Evolutionary conservation across 495 filamentous ascomycete genomes (phyloP).

Genomic region (Lasiosphaeris hirsuta): DNA sequence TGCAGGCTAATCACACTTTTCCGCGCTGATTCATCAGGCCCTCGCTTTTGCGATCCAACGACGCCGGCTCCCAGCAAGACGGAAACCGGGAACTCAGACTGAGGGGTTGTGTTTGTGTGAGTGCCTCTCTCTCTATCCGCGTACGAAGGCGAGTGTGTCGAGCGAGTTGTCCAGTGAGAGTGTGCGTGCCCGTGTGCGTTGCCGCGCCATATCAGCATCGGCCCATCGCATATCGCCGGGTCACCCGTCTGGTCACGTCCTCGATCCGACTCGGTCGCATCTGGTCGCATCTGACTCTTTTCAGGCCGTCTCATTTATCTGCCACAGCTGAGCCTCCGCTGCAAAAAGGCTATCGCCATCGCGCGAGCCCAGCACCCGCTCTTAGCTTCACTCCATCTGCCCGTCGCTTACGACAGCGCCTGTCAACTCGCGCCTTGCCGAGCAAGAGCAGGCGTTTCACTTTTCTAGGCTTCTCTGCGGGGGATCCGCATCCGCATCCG

Average conservation of each 20-base stretch:
- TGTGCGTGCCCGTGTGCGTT: not conserved
- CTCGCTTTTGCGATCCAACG: not conserved
- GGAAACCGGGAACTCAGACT: not conserved
- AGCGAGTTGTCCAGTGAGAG: not conserved
- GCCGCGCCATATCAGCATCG: conserved; percentile 11
- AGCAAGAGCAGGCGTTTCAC: conserved; percentile 15
- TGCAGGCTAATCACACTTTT: conserved; percentile 37
- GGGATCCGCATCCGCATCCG: conserved; percentile 16
- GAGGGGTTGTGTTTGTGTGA: no score
- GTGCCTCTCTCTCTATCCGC: no score
- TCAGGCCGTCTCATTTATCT: conserved; percentile 23
- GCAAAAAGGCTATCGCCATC: conserved; percentile 1
- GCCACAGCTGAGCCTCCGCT: conserved; percentile 16
- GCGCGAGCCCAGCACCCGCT: not conserved
- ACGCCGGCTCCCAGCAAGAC: no score
- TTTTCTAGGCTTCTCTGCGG: not conserved
- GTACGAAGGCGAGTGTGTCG: no score
- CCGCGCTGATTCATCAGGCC: conserved; percentile 29
- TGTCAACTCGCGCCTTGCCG: conserved; percentile 6
- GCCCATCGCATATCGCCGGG: conserved; percentile 16
- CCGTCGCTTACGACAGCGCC: conserved; percentile 1
- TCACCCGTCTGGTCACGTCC: conserved; percentile 1
- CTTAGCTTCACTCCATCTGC: not conserved
- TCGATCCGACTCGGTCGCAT: conserved; percentile 3
- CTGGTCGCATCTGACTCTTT: conserved; percentile 1